Evolutionary conservation across 768 basidiomycete species (phyloP).

Genomic region (Mycena crocata): DNA sequence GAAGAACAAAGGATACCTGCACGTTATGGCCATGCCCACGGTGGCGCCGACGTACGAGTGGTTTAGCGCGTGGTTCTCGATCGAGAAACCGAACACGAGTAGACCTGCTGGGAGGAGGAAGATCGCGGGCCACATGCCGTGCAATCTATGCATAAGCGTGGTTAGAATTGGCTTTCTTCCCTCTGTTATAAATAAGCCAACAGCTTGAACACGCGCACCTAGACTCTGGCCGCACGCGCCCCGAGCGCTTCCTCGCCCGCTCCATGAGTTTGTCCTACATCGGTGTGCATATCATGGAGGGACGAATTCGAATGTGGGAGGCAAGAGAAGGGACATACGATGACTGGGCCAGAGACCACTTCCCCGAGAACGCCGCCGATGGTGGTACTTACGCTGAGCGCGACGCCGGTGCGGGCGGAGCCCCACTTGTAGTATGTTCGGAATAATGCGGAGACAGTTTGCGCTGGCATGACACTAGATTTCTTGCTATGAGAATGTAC

Average conservation of each 20-base stretch:
- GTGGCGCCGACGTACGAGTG: constrained; percentile 32
- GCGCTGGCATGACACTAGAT: constrained; percentile 34
- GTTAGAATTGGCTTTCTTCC: background rate
- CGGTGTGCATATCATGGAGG: background rate
- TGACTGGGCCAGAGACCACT: constrained; percentile 33
- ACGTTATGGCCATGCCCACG: constrained; percentile 33
- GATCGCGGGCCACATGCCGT: constrained; percentile 36
- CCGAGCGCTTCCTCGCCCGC: constrained; percentile 21
- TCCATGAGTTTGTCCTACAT: constrained; percentile 33
- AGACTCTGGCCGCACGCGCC: constrained; percentile 29
- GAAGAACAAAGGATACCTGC: constrained; percentile 13
- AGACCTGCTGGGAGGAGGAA: constrained; percentile 31
- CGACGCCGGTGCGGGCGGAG: constrained; percentile 33
- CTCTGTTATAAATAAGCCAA: background rate
- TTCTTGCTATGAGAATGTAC: background rate
- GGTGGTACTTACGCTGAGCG: constrained; percentile 32
- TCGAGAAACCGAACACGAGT: constrained; percentile 32
- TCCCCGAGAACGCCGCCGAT: constrained; percentile 36
- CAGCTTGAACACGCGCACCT: background rate
- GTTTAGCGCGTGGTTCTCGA: constrained; percentile 27
- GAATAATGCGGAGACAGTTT: constrained; percentile 35
- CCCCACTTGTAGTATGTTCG: constrained; percentile 30
- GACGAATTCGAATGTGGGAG: background rate
- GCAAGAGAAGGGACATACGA: constrained; percentile 18
- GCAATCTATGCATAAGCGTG: constrained; percentile 6